Percentiles rank a stretch among this genome's conserved stretches.
These are phyloP conservation scores for Lyophyllum semitale DNA, from an alignment of 768 basidiomycete species.

Conservation along the genomic window DNA sequence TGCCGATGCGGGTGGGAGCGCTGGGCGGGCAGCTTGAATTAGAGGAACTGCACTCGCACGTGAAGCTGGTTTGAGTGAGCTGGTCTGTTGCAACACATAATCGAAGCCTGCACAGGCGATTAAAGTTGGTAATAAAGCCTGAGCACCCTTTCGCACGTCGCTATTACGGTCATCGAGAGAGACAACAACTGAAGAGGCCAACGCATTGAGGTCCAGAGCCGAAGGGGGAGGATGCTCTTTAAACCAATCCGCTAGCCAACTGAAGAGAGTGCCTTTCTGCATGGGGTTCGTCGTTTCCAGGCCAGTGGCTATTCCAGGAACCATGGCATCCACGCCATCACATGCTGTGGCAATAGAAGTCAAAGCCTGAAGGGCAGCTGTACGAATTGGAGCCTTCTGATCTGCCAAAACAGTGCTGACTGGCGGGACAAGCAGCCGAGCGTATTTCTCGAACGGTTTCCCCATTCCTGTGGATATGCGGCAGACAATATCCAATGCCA, in stretches of 20 bases:
- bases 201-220: slow-evolving; percentile 66
- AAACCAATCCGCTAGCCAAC: slow-evolving; percentile 82
- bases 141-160: slow-evolving; percentile 92
- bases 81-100: slow-evolving; percentile 83
- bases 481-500: slow-evolving; percentile 88
- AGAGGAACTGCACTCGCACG: slow-evolving; percentile 80
- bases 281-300: slow-evolving; percentile 88
- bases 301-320: slow-evolving; percentile 73
- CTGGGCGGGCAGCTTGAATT: slow-evolving; percentile 79
- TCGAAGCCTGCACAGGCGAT: slow-evolving; percentile 80
- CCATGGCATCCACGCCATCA: slow-evolving; percentile 82
- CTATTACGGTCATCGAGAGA: slow-evolving; percentile 89
- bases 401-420: slow-evolving; percentile 87
- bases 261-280: slow-evolving; percentile 76
- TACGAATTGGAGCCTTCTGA: slow-evolving; percentile 86
- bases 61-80: slow-evolving; percentile 89
- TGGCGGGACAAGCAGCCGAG: slow-evolving; percentile 72
- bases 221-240: slow-evolving; percentile 59
- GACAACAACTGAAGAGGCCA: slow-evolving; percentile 64
- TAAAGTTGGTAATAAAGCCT: slow-evolving; percentile 75
- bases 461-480: slow-evolving; percentile 95
- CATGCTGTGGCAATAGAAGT: slow-evolving; percentile 83
- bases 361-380: slow-evolving; percentile 76
- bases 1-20: slow-evolving; percentile 22
- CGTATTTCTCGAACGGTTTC: slow-evolving; percentile 90